These are phyloP conservation scores for Phyllosticta capitalensis DNA, from an alignment of 2,329 filamentous ascomycete species.

Conservation along the genomic window DNA sequence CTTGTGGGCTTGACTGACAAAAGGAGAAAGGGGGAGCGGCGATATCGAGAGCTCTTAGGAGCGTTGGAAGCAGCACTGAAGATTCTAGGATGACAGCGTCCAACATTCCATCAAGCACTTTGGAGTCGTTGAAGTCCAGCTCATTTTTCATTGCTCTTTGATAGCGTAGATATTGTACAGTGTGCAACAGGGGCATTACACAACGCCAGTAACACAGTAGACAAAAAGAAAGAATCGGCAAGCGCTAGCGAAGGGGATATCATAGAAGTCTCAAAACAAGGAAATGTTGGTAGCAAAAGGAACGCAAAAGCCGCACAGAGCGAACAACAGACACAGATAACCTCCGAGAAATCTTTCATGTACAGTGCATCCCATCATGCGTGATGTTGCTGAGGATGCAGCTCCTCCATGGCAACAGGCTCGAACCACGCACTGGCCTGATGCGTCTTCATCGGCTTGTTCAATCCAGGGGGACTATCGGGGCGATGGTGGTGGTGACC, in stretches of 20 bases:
- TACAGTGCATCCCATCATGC: not conserved
- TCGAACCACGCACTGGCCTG: slow-evolving; percentile 8
- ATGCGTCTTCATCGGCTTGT: not conserved
- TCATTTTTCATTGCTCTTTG: not conserved
- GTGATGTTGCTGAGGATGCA: not conserved
- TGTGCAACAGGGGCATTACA: not conserved
- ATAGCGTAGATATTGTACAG: not conserved
- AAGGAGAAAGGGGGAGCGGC: no score
- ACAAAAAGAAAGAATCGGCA: not conserved
- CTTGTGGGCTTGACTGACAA: no score
- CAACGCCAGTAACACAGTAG: not conserved
- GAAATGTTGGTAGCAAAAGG: not conserved
- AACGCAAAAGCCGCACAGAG: not conserved
- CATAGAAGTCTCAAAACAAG: not conserved
- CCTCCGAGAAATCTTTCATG: not conserved
- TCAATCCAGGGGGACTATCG: not conserved
- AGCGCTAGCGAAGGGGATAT: not conserved
- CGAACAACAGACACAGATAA: not conserved
- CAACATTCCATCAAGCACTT: no score
- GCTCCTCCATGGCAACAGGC: slow-evolving; percentile 3
- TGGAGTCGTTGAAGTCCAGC: not conserved
- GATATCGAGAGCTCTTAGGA: no score
- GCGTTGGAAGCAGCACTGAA: no score
- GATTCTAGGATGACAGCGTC: no score
- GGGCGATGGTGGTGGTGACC: not conserved